Evolutionary conservation across 225 moss, liverwort and hornwort genomes (phyloP).

Genomic region (Polytrichum commune): DNA sequence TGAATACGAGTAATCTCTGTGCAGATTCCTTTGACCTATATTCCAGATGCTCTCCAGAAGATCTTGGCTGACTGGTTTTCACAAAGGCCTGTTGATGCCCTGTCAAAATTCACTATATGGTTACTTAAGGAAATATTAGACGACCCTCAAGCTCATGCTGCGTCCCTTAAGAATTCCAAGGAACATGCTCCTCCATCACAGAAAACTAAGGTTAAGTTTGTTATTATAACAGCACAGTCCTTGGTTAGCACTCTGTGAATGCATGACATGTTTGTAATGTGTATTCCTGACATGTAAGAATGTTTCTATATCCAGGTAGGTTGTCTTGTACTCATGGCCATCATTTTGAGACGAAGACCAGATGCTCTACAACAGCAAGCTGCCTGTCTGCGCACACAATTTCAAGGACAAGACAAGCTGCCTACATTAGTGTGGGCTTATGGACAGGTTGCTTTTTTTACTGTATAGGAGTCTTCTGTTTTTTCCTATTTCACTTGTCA

Average conservation of each 20-base stretch:
- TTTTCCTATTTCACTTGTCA: too few species aligned
- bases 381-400: slow-evolving; percentile 51
- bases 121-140: slow-evolving; percentile 69
- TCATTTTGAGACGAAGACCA: slow-evolving; percentile 72
- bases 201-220: slow-evolving; percentile 59
- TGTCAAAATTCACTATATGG: slow-evolving; percentile 81
- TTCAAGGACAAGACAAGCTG: slow-evolving; percentile 77
- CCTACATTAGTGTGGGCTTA: slow-evolving; percentile 87
- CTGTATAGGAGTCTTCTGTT: not conserved
- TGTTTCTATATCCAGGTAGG: slow-evolving; percentile 64
- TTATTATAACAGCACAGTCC: too few species aligned
- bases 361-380: slow-evolving; percentile 79
- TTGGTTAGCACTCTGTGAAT: too few species aligned
- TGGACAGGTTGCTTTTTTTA: slow-evolving; percentile 57
- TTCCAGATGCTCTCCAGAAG: slow-evolving; percentile 69
- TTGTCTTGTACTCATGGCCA: slow-evolving; percentile 72
- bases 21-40: slow-evolving; percentile 77
- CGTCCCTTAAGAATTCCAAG: slow-evolving; percentile 48
- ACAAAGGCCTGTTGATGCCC: slow-evolving; percentile 67
- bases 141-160: slow-evolving; percentile 47
- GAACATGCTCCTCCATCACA: slow-evolving; percentile 33
- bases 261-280: too few species aligned
- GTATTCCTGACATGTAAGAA: not conserved
- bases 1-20: not conserved
- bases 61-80: slow-evolving; percentile 75